Base-by-base conservation (phyloP, 768 basidiomycete genomes). In the Suillus spraguei region DNA sequence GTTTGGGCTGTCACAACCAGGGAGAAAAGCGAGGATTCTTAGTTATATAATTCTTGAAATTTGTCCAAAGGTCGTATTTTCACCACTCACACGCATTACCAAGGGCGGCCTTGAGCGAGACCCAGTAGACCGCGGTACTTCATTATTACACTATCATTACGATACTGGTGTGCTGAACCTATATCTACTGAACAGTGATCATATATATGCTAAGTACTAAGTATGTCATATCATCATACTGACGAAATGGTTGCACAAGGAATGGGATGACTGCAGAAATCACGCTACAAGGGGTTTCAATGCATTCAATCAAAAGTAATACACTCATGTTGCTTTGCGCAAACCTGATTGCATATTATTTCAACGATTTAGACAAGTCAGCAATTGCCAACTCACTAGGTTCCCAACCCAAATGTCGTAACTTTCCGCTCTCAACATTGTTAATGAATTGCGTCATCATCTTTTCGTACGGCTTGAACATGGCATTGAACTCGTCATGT, bases 331-430 rank as follows among this genome's bases (percentile, higher is more conserved):
- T 59, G 60, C n/a, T 59, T 60, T 20, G 53, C 9, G 22, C 2
- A 14, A 17, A 60, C 13, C 60, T 60, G 50, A 5, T 60, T 58
- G 14, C 14, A 53, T 22, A 20, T 22, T 3, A 22, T 14, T 60
- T 49, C 11, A 36, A 35, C 33, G 5, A 20, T 20, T 32, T 32
- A 6, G 24, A 58, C 38, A 58, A 28, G 28, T 9, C 39, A 32
- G 39, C 13, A 6, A 28, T 39, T 9, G 20, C 2, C 10, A 22
- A 63, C 70, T 60, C 20, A 76, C 74, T 68, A 20, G 66, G 52
- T 54, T 69, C 72, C 73, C 72, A 75, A 14, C 74, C 75, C 5
- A 76, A 61, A 4, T 28, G 44, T 33, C 13, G 61, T 11, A 76
- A 65, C 42, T 62, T 62, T 13, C 74, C 74, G 17, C 53, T 60